Evolutionary conservation across 805 yeast genomes (phyloP).

Genomic region (Naumovozyma dairenensis): DNA sequence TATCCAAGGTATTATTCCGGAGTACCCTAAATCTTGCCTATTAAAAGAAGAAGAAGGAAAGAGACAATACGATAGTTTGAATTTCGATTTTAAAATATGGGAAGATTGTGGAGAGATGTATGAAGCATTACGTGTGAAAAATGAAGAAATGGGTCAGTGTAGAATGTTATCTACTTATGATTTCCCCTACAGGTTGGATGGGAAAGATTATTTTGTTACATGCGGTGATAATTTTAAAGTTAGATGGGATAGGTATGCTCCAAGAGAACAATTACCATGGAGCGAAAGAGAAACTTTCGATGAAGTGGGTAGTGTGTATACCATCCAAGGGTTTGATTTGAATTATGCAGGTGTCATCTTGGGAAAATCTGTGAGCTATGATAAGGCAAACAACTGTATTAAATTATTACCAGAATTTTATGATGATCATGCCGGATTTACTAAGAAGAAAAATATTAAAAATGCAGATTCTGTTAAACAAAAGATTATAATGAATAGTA

Average conservation of each 20-base stretch:
- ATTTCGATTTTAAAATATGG: constrained; percentile 32
- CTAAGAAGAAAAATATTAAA: constrained; percentile 32
- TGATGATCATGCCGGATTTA: constrained; percentile 39
- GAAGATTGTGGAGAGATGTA: constrained; percentile 36
- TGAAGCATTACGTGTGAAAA: constrained; percentile 23
- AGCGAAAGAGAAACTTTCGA: constrained; percentile 39
- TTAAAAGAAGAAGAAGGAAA: constrained; percentile 11
- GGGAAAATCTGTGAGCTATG: constrained; percentile 36
- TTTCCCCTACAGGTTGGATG: constrained; percentile 37
- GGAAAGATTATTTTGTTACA: constrained; percentile 36
- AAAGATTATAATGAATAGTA: constrained; percentile 35
- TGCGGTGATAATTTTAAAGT: constrained; percentile 36
- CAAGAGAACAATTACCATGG: constrained; percentile 35
- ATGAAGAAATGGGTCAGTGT: constrained; percentile 32
- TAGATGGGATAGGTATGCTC: constrained; percentile 39
- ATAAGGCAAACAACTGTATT: constrained; percentile 28
- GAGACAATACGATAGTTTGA: no score
- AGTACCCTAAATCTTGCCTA: constrained; percentile 22
- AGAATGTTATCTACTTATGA: constrained; percentile 37
- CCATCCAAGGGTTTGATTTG: constrained; percentile 40
- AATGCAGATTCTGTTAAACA: constrained; percentile 31
- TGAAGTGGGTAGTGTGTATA: constrained; percentile 41
- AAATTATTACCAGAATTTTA: constrained; percentile 30
- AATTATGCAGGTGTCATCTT: constrained; percentile 39
- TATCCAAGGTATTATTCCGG: constrained; percentile 27